Base-by-base conservation (phyloP, 257 asterid genomes). In the Jaltomata sinuosa region DNA sequence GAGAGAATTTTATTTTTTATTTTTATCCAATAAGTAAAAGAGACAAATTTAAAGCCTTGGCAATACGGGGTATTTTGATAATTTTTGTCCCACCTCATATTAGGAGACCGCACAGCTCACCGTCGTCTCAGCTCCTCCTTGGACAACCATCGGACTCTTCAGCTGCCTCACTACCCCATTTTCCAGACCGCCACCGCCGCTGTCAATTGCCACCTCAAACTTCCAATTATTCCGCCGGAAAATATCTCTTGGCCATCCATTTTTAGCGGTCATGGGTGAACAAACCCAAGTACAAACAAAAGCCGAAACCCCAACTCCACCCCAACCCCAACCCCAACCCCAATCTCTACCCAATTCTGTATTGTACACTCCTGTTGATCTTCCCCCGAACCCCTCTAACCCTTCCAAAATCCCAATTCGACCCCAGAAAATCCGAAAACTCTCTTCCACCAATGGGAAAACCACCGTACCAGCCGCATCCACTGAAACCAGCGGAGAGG, bases 321-420 rank as follows among this genome's bases (percentile, higher is more conserved):
- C 65, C 89, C 87, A 54, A 84, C 91, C 50, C 81, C 83, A 9
- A 79, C 91, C 65, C 88, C 87, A 59, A 84, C 91, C 55, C 79
- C 83, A 82, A 81, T 59, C 88, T 84, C 84, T 76, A 53, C 89
- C 92, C 40, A 83, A 32, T 69, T 81, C 91, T 19, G 91, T n/a
- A 89, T 25, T 84, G 94, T 38, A 22, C 88, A 49, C 88, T 38
- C 62, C 90, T 11, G 80, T 34, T 27, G 85, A 83, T 55, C 67
- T 86, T 15, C 52, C 94, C 74, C 90, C 77, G 1, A 88, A 86
- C 52, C 84, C 90, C 68, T 89, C 93, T 55, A 92, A 93, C 85
- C 95, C 98, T 57, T 92, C 98, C 84, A 94, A 96, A 89, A 96
- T 94, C 64, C 99, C 98, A 69, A 94, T 96, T 87, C 98, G 98